Percentiles rank a stretch among this genome's conserved stretches.
Evolutionary conservation across 805 yeast genomes (phyloP).

Genomic region (Candida nemodendra): DNA sequence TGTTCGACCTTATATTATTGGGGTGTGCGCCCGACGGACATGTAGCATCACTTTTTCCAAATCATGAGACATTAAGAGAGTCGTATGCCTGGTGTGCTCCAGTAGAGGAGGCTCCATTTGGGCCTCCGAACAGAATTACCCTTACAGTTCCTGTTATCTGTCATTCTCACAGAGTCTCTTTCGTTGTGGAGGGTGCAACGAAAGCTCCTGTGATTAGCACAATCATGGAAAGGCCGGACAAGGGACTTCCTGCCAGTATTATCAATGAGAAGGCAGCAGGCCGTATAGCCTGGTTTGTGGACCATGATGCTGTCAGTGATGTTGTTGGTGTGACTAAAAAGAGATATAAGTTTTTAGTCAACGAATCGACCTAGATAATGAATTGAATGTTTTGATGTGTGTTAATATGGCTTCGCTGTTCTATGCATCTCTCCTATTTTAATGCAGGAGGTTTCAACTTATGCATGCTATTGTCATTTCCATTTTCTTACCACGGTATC

Average conservation of each 20-base stretch:
- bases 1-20: conserved; percentile 84
- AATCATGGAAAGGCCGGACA: conserved; percentile 95
- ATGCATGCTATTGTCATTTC: no score
- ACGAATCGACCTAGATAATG: conserved; percentile 1
- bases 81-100: conserved; percentile 94
- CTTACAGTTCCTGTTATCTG: conserved; percentile 92
- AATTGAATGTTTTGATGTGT: conserved; percentile 1
- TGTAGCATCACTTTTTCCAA: conserved; percentile 94
- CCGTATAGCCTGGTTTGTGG: conserved; percentile 95
- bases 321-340: conserved; percentile 66
- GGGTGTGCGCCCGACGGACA: conserved; percentile 99
- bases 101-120: conserved; percentile 85
- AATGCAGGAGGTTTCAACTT: no score
- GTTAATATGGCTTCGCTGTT: conserved; percentile 2
- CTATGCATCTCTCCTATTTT: neutral
- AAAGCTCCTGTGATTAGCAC: conserved; percentile 90
- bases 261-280: conserved; percentile 98
- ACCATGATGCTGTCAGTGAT: conserved; percentile 85
- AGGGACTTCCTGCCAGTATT: conserved; percentile 89
- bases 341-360: conserved; percentile 58
- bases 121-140: conserved; percentile 83
- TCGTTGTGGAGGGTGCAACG: conserved; percentile 94
- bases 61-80: conserved; percentile 85
- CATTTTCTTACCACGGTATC: no score
- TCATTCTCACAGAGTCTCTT: conserved; percentile 88